Percentiles rank a stretch among this genome's conserved stretches.
phyloP scores from a whole-genome alignment of 1,139 yeast genomes.

The Sugiyamaella japonica region DNA sequence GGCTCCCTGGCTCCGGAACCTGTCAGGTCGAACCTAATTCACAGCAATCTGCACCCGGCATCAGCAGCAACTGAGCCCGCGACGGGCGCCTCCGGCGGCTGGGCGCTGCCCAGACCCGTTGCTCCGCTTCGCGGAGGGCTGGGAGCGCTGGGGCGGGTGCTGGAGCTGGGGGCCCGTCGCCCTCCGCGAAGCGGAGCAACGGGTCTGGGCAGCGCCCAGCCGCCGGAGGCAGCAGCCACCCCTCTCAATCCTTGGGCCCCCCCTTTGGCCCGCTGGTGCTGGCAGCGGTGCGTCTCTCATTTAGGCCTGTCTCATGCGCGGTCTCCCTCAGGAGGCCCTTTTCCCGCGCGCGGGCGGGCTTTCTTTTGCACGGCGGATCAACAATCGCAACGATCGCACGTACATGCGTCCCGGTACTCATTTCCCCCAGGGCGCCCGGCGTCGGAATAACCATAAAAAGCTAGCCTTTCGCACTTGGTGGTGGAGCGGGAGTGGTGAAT shows the following conservation, averaged over 20 bases:
- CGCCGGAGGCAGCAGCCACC: too few relatives aligned
- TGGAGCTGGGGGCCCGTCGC: too few relatives aligned
- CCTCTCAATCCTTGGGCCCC: too few relatives aligned
- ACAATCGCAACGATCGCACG: not conserved
- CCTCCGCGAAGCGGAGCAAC: too few relatives aligned
- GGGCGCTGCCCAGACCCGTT: not conserved
- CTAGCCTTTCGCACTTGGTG: not conserved
- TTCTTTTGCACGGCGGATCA: not conserved
- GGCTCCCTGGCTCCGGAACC: not conserved
- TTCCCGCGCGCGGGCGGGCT: not conserved
- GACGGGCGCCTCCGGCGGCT: not conserved
- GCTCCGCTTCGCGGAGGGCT: not conserved
- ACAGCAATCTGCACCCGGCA: not conserved
- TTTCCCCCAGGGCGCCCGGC: not conserved
- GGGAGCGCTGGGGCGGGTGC: too few relatives aligned
- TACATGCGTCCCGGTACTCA: not conserved
- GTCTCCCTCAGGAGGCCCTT: not conserved
- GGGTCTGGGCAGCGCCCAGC: too few relatives aligned
- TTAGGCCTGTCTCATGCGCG: not conserved
- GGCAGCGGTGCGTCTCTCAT: too few relatives aligned
- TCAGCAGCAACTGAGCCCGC: not conserved
- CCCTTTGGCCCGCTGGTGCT: too few relatives aligned
- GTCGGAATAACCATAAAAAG: slow-evolving; percentile 1
- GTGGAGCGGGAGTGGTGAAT: too few relatives aligned
- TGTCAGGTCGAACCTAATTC: not conserved